phyloP scores from a whole-genome alignment of 2,329 filamentous ascomycete species.

The Epicoccum sorghinum region DNA sequence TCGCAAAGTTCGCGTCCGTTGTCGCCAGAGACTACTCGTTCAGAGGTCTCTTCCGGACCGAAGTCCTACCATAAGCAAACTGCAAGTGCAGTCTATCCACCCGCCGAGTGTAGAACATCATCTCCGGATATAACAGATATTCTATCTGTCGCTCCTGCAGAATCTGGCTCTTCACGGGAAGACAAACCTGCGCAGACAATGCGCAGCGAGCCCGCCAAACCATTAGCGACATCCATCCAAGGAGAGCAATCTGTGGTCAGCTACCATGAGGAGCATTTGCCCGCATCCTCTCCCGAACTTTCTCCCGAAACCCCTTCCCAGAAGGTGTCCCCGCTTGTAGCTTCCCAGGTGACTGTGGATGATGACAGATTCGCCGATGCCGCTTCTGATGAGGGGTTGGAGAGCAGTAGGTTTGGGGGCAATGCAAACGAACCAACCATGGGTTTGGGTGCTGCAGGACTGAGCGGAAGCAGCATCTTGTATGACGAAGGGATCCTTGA shows the following conservation, averaged over 20 bases:
- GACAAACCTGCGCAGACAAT: constrained; percentile 1
- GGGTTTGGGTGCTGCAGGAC: constrained; percentile 17
- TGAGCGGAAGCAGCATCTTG: constrained; percentile 38
- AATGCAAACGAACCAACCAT: constrained; percentile 17
- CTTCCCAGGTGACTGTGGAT: constrained; percentile 44
- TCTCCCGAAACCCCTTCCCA: background rate
- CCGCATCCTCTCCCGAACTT: background rate
- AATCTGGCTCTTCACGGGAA: constrained; percentile 6
- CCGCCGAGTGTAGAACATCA: background rate
- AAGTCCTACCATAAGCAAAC: constrained; percentile 26
- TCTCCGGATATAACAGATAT: background rate
- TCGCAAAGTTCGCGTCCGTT: constrained; percentile 64
- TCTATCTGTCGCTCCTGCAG: background rate
- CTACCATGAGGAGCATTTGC: background rate
- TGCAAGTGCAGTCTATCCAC: background rate
- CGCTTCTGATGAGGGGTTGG: constrained; percentile 42
- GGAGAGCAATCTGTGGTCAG: background rate
- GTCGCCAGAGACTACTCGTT: constrained; percentile 61
- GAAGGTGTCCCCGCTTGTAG: constrained; percentile 10
- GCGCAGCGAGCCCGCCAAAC: background rate
- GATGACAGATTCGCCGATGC: constrained; percentile 53
- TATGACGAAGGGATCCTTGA: constrained; percentile 45
- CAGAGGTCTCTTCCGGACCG: constrained; percentile 39
- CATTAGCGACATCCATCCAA: background rate
- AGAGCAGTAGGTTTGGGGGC: constrained; percentile 17